Evolutionary conservation across 352 stramenopile species (phyloP).

Genomic region (Globisporangium ultimum): DNA sequence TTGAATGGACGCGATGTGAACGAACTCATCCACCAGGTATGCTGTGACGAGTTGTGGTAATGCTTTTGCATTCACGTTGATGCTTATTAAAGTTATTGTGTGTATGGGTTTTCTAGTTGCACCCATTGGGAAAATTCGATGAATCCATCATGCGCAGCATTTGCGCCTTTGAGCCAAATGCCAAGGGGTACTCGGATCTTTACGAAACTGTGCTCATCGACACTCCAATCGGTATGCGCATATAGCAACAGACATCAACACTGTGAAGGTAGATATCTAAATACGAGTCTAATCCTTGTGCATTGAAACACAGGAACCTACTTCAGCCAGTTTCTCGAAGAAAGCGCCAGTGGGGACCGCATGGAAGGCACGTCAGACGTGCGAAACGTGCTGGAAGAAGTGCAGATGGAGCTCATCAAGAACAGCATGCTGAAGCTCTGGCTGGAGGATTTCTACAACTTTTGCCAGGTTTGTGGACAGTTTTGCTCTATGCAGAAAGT

Average conservation of each 20-base stretch:
- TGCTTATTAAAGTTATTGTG: conserved; percentile 4
- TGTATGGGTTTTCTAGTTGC: conserved; percentile 70
- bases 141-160: conserved; percentile 99
- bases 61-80: not conserved
- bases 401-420: conserved; percentile 99
- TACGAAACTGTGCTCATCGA: conserved; percentile 99
- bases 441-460: conserved; percentile 94
- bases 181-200: conserved; percentile 98
- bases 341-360: conserved; percentile 83
- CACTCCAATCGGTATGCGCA: conserved; percentile 90
- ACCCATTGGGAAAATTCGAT: conserved; percentile 98
- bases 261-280: not conserved
- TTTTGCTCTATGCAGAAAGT: not conserved
- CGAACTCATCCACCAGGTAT: conserved; percentile 93
- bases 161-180: conserved; percentile 96
- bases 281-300: not conserved
- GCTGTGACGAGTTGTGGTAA: too few species aligned
- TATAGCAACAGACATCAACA: not conserved
- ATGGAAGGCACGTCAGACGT: conserved; percentile 88
- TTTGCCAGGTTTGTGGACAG: conserved; percentile 70
- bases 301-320: conserved; percentile 85
- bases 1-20: conserved; percentile 96
- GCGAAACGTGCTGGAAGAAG: conserved; percentile 97
- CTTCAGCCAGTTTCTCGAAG: conserved; percentile 97
- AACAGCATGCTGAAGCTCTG: conserved; percentile 99